phyloP scores from a whole-genome alignment of 2,329 filamentous ascomycete genomes.

The Botryotinia globosa region DNA sequence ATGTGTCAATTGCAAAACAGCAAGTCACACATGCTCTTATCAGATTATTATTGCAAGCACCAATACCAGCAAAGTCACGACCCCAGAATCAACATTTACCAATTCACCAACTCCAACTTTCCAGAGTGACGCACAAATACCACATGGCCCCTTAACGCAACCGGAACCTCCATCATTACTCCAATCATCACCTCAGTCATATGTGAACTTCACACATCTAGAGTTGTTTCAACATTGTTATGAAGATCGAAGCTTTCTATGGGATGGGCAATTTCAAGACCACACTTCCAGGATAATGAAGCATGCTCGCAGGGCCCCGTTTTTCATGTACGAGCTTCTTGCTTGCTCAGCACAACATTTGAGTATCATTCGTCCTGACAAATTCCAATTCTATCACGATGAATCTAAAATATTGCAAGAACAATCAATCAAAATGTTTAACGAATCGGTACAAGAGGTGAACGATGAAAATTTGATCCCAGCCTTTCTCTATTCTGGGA shows the following conservation, averaged over 20 bases:
- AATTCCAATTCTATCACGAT: constrained; percentile 32
- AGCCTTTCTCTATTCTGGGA: constrained; percentile 36
- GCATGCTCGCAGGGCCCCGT: constrained; percentile 29
- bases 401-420: constrained; percentile 39
- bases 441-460: constrained; percentile 29
- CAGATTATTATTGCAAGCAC: background rate
- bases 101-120: background rate
- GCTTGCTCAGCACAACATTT: constrained; percentile 40
- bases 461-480: constrained; percentile 30
- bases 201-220: constrained; percentile 38
- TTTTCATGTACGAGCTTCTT: constrained; percentile 39
- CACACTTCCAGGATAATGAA: background rate
- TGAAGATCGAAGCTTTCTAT: background rate
- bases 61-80: background rate
- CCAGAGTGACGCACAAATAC: background rate
- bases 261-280: background rate
- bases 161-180: background rate
- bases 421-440: constrained; percentile 36
- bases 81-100: background rate
- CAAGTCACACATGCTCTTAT: constrained; percentile 8
- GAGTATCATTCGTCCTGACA: constrained; percentile 30
- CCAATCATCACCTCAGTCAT: constrained; percentile 6
- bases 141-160: background rate
- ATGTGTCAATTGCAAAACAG: constrained; percentile 23
- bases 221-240: constrained; percentile 38